Conservation (phyloP, 1,139 yeast species). For the Protomyces inouyei region DNA sequence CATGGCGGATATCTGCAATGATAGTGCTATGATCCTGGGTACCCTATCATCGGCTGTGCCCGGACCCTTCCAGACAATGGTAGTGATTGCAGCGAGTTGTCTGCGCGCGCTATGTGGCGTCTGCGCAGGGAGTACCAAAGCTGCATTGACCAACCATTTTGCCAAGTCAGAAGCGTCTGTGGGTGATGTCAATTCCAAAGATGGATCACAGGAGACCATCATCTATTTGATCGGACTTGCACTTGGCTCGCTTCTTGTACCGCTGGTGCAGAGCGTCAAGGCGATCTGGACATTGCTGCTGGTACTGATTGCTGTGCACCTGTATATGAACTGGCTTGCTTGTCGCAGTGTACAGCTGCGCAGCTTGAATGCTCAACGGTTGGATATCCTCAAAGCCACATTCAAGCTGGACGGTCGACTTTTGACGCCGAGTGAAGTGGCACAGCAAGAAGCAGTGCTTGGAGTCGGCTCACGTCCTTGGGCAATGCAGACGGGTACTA, state of each 20-base stretch:
- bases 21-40: slow-evolving; percentile 41
- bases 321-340: slow-evolving; percentile 41
- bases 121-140: slow-evolving; percentile 43
- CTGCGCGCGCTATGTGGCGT: slow-evolving; percentile 42
- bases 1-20: slow-evolving; percentile 42
- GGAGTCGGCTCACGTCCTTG: neutral
- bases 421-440: neutral
- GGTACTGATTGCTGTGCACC: slow-evolving; percentile 37
- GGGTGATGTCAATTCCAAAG: slow-evolving; percentile 42
- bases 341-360: slow-evolving; percentile 40
- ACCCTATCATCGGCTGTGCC: slow-evolving; percentile 40
- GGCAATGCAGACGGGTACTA: neutral
- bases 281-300: slow-evolving; percentile 38
- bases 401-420: neutral
- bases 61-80: slow-evolving; percentile 31
- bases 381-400: slow-evolving; percentile 35
- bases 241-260: slow-evolving; percentile 39
- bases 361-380: slow-evolving; percentile 40
- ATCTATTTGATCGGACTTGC: slow-evolving; percentile 42
- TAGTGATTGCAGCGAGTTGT: slow-evolving; percentile 39
- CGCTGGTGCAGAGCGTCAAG: slow-evolving; percentile 28
- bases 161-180: slow-evolving; percentile 36
- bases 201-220: slow-evolving; percentile 43
- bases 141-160: slow-evolving; percentile 43
- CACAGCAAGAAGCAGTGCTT: neutral